Conservation (phyloP, 768 basidiomycete species). For the Nidularia sp. region DNA sequence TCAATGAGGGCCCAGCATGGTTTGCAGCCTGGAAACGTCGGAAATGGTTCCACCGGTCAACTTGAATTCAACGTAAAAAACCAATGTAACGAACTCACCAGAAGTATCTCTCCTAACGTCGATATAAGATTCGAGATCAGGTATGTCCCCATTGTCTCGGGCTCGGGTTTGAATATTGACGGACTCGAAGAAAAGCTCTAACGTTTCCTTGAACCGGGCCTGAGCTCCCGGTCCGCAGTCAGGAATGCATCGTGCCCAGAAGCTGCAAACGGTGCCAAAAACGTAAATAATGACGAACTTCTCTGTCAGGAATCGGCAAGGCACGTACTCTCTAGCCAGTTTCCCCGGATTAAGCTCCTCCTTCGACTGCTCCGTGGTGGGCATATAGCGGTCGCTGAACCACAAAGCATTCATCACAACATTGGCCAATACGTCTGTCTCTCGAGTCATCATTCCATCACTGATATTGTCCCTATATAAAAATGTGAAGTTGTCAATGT, state of each 20-base stretch:
- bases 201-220: slow-evolving; percentile 66
- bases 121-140: slow-evolving; percentile 74
- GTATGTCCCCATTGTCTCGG: slow-evolving; percentile 48
- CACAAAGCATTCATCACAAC: slow-evolving; percentile 71
- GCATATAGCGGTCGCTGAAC: slow-evolving; percentile 47
- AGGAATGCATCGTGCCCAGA: slow-evolving; percentile 60
- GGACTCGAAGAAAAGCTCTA: slow-evolving; percentile 66
- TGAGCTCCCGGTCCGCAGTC: slow-evolving; percentile 55
- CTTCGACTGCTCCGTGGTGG: slow-evolving; percentile 36
- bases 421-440: slow-evolving; percentile 53
- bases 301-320: slow-evolving; percentile 1
- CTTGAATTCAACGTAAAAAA: slow-evolving; percentile 5
- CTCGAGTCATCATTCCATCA: slow-evolving; percentile 70
- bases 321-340: slow-evolving; percentile 63
- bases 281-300: slow-evolving; percentile 2
- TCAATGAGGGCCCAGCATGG: slow-evolving; percentile 76
- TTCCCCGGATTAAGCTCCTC: slow-evolving; percentile 53
- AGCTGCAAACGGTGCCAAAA: slow-evolving; percentile 34
- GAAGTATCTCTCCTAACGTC: slow-evolving; percentile 70
- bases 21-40: slow-evolving; percentile 45
- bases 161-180: slow-evolving; percentile 59
- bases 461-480: slow-evolving; percentile 62
- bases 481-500: slow-evolving; percentile 1
- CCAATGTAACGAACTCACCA: slow-evolving; percentile 25
- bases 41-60: slow-evolving; percentile 1